phyloP scores from a whole-genome alignment of 345 rosid species.

The Brassica incana region DNA sequence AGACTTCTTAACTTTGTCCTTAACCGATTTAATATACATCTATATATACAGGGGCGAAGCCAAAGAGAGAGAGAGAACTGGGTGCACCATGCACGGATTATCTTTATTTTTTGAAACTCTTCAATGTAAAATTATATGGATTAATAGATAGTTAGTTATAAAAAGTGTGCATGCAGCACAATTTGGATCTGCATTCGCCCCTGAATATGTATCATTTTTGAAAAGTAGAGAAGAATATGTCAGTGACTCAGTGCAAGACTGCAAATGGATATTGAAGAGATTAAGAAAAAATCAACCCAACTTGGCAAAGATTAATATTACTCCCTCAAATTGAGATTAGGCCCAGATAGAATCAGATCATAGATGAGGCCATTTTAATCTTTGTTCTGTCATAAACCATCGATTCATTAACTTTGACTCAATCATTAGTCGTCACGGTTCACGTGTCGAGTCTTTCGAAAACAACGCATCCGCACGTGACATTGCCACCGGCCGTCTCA shows the following conservation, averaged over 20 bases:
- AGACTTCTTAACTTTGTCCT: not conserved
- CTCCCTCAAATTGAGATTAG: not conserved
- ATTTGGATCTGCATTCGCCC: not conserved
- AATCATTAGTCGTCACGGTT: slow-evolving; percentile 22
- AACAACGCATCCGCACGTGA: slow-evolving; percentile 36
- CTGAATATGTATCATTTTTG: not conserved
- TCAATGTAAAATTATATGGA: too few species aligned
- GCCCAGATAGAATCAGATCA: not conserved
- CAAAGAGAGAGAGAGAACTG: not conserved
- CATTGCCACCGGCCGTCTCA: slow-evolving; percentile 25
- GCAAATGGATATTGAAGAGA: slow-evolving; percentile 9
- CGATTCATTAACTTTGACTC: not conserved
- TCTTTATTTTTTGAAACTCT: too few species aligned
- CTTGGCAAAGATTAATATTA: not conserved
- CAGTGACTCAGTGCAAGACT: not conserved
- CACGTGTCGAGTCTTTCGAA: slow-evolving; percentile 37
- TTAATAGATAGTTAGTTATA: too few species aligned
- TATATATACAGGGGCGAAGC: not conserved
- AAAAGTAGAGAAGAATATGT: not conserved
- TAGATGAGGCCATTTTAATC: not conserved
- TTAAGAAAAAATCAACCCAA: not conserved
- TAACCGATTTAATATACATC: not conserved
- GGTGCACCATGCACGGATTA: not conserved
- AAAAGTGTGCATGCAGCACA: not conserved
- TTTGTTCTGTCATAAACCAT: not conserved